Conservation (phyloP, 208 protist species). For the Angomonas ambiguus region DNA sequence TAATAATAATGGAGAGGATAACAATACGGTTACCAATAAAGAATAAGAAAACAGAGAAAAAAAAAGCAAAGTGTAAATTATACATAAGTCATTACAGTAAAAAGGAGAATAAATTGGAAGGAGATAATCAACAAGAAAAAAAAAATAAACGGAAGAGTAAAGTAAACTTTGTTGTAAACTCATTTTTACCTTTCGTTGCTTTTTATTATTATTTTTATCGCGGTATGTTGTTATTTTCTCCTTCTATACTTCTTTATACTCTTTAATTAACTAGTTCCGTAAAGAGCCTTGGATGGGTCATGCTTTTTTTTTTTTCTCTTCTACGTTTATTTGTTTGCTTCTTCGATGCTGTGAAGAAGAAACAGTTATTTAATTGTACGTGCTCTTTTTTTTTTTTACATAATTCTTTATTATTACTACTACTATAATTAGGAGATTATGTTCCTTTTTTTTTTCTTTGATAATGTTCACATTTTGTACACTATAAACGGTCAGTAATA, state of each 20-base stretch:
- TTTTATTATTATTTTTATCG: slow-evolving; percentile 5
- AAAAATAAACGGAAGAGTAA: slow-evolving; percentile 16
- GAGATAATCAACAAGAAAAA: slow-evolving; percentile 8
- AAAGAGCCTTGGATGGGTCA: too few species aligned
- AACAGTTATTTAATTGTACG: background rate
- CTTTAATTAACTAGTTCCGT: too few species aligned
- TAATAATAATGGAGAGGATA: too few species aligned
- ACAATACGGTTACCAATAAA: too few species aligned
- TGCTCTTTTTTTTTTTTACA: slow-evolving; percentile 10
- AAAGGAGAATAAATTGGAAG: slow-evolving; percentile 11
- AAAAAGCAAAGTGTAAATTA: too few species aligned
- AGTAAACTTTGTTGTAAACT: slow-evolving; percentile 20
- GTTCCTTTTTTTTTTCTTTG: slow-evolving; percentile 10
- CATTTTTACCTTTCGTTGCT: slow-evolving; percentile 3
- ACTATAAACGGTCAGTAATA: background rate
- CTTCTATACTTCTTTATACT: too few species aligned
- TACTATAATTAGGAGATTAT: too few species aligned
- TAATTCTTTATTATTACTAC: background rate
- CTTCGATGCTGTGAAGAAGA: too few species aligned
- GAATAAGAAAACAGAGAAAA: too few species aligned
- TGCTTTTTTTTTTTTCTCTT: slow-evolving; percentile 10
- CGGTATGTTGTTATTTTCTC: too few species aligned
- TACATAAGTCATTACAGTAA: too few species aligned
- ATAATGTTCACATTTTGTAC: slow-evolving; percentile 5
- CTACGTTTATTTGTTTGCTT: slow-evolving; percentile 1